Base-by-base conservation (phyloP, 306 rosid species). In the Dalbergia cultrata region DNA sequence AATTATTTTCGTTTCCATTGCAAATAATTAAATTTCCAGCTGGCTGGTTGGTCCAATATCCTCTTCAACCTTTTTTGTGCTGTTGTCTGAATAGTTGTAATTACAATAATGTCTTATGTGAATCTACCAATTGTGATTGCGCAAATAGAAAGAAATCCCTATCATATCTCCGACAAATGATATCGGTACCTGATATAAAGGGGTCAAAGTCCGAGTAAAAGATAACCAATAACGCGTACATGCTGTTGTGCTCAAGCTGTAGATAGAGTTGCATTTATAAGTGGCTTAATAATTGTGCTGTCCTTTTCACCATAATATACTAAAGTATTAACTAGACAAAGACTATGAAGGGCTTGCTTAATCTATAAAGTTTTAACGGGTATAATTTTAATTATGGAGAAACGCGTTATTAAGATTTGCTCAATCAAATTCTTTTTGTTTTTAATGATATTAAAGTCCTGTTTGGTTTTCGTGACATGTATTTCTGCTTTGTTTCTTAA, bases 291-390 rank as follows among this genome's bases (percentile, higher is more conserved):
- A 67, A 77, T 77, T 77, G 67, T 56, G 67, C 58, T 3, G 59
- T 67, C 75, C 75, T 56, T 77, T 67, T 77, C 81, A 67, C 56
- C 73, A 16, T n/a, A 57, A 67, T 54, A 67, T 54, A 16, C 60
- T 26, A 61, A 44, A 59, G 31, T 65, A 13, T 8, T 65, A 52
- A 11, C 79, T 47, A 53, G 14, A 57, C 67, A 39, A 39, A 73
- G 21, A 41, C 44, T 41, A 41, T 7, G 19, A 44, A 58, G 57
- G 11, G 16, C 43, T 59, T 43, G 26, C 68, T 22, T 54, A 43
- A 22, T 39, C 13, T 59, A 58, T 22, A 9, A 37, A 18, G 21
- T 33, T 21, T 72, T 19, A 72, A 50, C 47, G 52, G 52, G 35
- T 49, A 49, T 49, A 53, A 53, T 22, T 22, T 14, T 22, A 43